These are phyloP conservation scores for Gossypium trilobum DNA, from an alignment of 441 rosid species.

Conservation along the genomic window DNA sequence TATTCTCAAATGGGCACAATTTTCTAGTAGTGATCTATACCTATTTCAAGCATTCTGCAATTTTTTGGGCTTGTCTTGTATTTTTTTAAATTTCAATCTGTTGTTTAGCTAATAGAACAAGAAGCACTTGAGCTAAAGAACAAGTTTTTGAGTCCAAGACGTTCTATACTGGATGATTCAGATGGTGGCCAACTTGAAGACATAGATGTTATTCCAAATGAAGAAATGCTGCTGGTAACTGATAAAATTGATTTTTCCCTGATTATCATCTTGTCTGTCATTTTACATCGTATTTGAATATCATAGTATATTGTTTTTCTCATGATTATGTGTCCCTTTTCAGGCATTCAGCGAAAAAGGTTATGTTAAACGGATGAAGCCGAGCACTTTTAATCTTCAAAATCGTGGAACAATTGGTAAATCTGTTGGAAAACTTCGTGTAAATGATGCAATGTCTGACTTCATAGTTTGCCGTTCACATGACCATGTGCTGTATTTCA, in stretches of 20 bases:
- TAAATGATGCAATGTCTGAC: conserved; percentile 88
- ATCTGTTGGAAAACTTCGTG: conserved; percentile 87
- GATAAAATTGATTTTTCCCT: conserved; percentile 13
- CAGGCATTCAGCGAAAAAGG: conserved; percentile 96
- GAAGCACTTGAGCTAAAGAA: conserved; percentile 78
- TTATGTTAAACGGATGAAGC: conserved; percentile 87
- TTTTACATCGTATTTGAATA: neutral
- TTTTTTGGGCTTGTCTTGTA: conserved; percentile 4
- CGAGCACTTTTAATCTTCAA: conserved; percentile 84
- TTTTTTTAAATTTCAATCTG: neutral
- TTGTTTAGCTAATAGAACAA: conserved; percentile 60
- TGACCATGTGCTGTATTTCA: conserved; percentile 85
- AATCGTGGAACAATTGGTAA: conserved; percentile 92
- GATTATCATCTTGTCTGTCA: neutral
- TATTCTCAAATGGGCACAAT: neutral
- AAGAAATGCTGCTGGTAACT: conserved; percentile 79
- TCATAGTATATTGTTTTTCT: neutral
- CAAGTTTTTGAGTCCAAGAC: conserved; percentile 66
- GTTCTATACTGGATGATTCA: conserved; percentile 70
- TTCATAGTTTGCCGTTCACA: conserved; percentile 84
- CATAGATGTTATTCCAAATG: conserved; percentile 87
- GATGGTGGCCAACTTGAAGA: conserved; percentile 81
- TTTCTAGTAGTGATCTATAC: neutral
- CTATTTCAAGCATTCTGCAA: neutral
- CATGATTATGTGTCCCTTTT: conserved; percentile 19